phyloP scores from a whole-genome alignment of 2,329 filamentous ascomycete genomes.

The Domatiomyces globalis region DNA sequence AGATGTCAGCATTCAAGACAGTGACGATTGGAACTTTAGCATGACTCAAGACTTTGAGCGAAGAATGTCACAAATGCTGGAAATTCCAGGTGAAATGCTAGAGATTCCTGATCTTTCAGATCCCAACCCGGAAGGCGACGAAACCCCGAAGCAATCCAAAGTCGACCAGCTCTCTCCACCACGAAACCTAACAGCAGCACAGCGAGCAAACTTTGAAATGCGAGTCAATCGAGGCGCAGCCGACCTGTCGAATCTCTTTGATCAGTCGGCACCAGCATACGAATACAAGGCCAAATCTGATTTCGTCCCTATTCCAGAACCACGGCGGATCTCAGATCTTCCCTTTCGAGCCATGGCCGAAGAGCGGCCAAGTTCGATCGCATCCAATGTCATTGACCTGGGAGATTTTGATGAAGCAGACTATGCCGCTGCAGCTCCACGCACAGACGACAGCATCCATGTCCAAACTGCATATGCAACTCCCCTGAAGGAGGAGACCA shows the following conservation, averaged over 20 bases:
- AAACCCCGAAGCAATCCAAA: constrained; percentile 22
- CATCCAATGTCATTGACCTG: constrained; percentile 38
- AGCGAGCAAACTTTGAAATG: constrained; percentile 42
- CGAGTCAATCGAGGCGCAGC: constrained; percentile 43
- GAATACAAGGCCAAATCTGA: constrained; percentile 41
- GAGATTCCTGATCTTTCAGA: constrained; percentile 21
- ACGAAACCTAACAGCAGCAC: constrained; percentile 28
- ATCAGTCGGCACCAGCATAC: constrained; percentile 42
- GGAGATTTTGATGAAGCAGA: constrained; percentile 36
- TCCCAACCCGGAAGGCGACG: constrained; percentile 27
- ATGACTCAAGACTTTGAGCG: constrained; percentile 48
- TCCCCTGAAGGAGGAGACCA: constrained; percentile 28
- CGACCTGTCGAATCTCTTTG: constrained; percentile 44
- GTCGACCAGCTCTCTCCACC: constrained; percentile 10
- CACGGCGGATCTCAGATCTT: constrained; percentile 39
- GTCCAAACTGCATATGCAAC: constrained; percentile 33
- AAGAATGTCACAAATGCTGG: constrained; percentile 32
- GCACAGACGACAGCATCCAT: constrained; percentile 32
- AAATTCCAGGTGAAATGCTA: constrained; percentile 22
- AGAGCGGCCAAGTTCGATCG: constrained; percentile 30
- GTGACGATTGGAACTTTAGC: constrained; percentile 52
- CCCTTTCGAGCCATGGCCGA: constrained; percentile 29
- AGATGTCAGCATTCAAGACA: constrained; percentile 28
- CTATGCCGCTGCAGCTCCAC: constrained; percentile 33
- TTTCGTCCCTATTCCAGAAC: constrained; percentile 32